Conservation (phyloP, 306 rosid species). For the Prunus davidiana region DNA sequence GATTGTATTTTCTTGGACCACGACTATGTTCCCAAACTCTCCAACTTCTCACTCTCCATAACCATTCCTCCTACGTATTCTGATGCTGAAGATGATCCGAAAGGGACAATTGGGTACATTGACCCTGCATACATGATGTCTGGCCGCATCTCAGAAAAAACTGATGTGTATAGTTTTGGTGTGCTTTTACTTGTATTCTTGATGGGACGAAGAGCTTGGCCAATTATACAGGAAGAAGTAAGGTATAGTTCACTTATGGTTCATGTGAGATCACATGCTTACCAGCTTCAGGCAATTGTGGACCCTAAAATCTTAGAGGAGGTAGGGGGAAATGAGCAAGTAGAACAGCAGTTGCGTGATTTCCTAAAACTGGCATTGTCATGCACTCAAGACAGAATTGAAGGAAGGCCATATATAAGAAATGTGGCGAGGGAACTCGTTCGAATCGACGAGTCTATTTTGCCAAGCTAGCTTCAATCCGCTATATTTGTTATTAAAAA, state of each 20-base stretch:
- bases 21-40: not conserved
- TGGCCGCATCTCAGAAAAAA: not conserved
- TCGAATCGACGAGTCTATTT: not conserved
- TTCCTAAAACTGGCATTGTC: not conserved
- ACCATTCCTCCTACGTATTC: not conserved
- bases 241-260: not conserved
- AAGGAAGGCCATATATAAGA: not conserved
- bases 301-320: not conserved
- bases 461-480: not conserved
- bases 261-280: not conserved
- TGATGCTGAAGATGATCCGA: not conserved
- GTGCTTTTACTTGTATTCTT: not conserved
- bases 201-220: too few relatives aligned
- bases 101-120: not conserved
- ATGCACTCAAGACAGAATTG: not conserved
- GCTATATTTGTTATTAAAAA: too few relatives aligned
- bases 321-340: not conserved
- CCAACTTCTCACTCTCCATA: not conserved
- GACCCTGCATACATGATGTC: not conserved
- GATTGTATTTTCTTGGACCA: too few relatives aligned
- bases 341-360: not conserved
- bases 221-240: fast-evolving
- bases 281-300: not conserved
- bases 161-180: not conserved
- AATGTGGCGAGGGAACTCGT: not conserved